Evolutionary conservation across 2,329 filamentous ascomycete genomes (phyloP), one percentile per base, ranked within the genome.

Genomic region (Alternaria triticina): DNA sequence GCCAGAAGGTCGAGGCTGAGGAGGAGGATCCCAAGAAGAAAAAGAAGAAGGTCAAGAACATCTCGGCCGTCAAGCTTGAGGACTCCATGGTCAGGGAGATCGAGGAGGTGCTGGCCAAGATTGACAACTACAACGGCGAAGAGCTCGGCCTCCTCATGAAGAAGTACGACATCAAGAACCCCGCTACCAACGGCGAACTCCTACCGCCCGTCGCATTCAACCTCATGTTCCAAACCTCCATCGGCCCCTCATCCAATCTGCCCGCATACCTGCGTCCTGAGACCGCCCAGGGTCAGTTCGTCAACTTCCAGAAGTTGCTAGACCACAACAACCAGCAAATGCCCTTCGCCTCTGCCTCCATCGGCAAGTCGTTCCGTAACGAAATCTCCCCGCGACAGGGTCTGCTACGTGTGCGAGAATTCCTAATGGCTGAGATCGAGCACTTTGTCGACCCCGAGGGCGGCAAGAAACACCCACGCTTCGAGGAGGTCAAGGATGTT

Each of bases 371-470:
- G 2, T 98, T 97, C 87, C 90, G 96, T 75, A 99, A 99, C 80
- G 96, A 99, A 79, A 97, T 99, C 73, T 97, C 96, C 0, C 96
- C 96, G 10, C 89, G 96, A 59, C 89, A 93, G 68, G 96, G 96
- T 82, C 89, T 99, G 44, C 84, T 99, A 62, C 91, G 96, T 73
- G 96, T 99, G 46, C 92, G 96, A 74, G 96, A 99, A 81, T 98
- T 99, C 83, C 83, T 97, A 74, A 98, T 99, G 96, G 96, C 95
- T 23, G 96, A 99, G 83, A 97, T 99, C 73, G 96, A 99, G 84
- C 96, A 99, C 82, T 99, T 93, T 78, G 96, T 99, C 70, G 96
- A 99, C 76, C 96, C 96, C 11, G 86, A 96, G 76, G 89, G 93
- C 77, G 93, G 94, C 82, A 99, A 99, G 89, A 96, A 96, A 83